Evolutionary conservation across 2,329 filamentous ascomycete species (phyloP).

Genomic region (Blastomyces emzantsi): DNA sequence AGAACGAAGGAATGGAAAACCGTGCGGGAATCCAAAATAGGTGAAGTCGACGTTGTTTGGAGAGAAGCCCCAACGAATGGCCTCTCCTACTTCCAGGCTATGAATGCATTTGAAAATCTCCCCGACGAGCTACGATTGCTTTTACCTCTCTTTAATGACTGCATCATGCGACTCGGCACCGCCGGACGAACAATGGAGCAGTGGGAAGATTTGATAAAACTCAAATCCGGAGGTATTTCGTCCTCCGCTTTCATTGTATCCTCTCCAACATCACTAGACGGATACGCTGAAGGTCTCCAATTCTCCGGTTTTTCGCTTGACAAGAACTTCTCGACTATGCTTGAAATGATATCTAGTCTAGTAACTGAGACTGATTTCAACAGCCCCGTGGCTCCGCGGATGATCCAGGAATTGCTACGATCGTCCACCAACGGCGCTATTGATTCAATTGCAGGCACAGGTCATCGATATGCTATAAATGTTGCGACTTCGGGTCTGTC

Average conservation of each 20-base stretch:
- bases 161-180: slow-evolving; percentile 88
- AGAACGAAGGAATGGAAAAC: slow-evolving; percentile 66
- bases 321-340: slow-evolving; percentile 83
- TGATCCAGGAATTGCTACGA: slow-evolving; percentile 79
- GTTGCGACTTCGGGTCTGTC: slow-evolving; percentile 75
- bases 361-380: slow-evolving; percentile 86
- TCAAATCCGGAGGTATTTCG: slow-evolving; percentile 86
- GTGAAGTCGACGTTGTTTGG: slow-evolving; percentile 70
- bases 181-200: slow-evolving; percentile 84
- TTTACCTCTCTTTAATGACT: slow-evolving; percentile 82
- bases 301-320: slow-evolving; percentile 84
- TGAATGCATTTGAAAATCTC: slow-evolving; percentile 69
- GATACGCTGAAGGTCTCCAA: slow-evolving; percentile 69
- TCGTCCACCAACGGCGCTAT: slow-evolving; percentile 81
- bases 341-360: slow-evolving; percentile 70
- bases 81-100: slow-evolving; percentile 86
- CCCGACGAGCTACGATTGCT: slow-evolving; percentile 77
- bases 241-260: slow-evolving; percentile 77
- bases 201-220: slow-evolving; percentile 88
- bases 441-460: slow-evolving; percentile 82
- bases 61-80: slow-evolving; percentile 90
- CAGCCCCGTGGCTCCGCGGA: slow-evolving; percentile 65
- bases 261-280: slow-evolving; percentile 60
- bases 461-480: slow-evolving; percentile 76
- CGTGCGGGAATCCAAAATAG: slow-evolving; percentile 48